A percentile compares a stretch with the other conserved stretches of the same genome.
Evolutionary conservation across 257 asterid genomes (phyloP).

Genomic region (Eucommia ulmoides): DNA sequence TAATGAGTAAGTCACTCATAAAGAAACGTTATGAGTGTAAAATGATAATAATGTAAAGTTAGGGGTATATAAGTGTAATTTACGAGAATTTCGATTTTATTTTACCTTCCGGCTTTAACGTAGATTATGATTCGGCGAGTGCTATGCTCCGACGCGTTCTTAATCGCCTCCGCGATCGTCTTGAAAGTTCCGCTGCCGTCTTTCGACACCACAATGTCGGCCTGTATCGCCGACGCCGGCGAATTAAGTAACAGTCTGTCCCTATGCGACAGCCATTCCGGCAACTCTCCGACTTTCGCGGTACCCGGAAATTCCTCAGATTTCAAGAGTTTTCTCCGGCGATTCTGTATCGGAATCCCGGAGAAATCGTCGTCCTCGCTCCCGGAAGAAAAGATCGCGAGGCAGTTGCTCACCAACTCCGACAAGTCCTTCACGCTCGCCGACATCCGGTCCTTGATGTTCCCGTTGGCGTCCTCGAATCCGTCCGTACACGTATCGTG

Average conservation of each 20-base stretch:
- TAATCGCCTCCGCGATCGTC: conserved; percentile 81
- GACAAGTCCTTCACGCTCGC: conserved; percentile 61
- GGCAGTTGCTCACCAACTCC: conserved; percentile 80
- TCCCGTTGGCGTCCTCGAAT: conserved; percentile 41
- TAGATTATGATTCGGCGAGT: conserved; percentile 61
- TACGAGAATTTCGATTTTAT: too few relatives aligned
- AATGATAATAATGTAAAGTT: neutral
- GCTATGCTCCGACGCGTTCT: conserved; percentile 69
- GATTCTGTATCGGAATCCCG: conserved; percentile 68
- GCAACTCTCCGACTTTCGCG: conserved; percentile 28
- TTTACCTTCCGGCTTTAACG: conserved; percentile 97
- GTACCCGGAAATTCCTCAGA: neutral
- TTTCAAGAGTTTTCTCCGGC: conserved; percentile 46
- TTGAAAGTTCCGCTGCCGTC: conserved; percentile 80
- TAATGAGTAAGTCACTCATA: neutral
- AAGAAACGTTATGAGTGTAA: neutral
- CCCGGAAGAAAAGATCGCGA: conserved; percentile 71
- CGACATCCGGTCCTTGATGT: conserved; percentile 39
- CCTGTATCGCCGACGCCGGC: conserved; percentile 40
- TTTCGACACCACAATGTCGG: conserved; percentile 55
- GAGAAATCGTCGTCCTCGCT: conserved; percentile 37
- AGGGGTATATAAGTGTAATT: neutral
- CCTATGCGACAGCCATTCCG: conserved; percentile 56
- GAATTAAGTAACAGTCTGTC: conserved; percentile 45
- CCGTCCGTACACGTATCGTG: conserved; percentile 94